phyloP scores from a whole-genome alignment of 495 filamentous ascomycete genomes.

The Glutinoglossum americanum region DNA sequence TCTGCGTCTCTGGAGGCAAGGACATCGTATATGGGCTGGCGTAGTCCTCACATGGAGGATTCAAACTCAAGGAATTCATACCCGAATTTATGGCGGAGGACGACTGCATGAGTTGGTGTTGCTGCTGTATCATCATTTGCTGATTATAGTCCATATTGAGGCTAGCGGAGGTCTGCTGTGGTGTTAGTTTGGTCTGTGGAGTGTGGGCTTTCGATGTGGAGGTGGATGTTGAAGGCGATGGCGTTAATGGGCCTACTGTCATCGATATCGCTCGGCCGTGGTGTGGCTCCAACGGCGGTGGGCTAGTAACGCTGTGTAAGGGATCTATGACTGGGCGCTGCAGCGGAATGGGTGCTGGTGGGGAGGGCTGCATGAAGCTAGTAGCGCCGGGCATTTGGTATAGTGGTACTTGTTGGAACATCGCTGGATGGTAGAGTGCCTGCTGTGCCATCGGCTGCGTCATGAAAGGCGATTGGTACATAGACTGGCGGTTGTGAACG shows the following conservation, averaged over 20 bases:
- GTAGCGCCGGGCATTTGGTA: neutral
- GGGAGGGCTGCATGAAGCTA: too few species aligned
- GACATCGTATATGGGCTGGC: slow-evolving; percentile 4
- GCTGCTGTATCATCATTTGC: slow-evolving; percentile 2
- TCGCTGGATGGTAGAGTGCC: slow-evolving; percentile 2
- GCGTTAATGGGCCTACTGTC: too few species aligned
- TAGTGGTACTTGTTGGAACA: neutral
- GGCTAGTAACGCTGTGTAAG: neutral
- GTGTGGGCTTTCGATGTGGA: too few species aligned
- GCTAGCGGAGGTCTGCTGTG: too few species aligned
- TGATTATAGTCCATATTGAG: slow-evolving; percentile 3
- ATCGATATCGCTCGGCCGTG: too few species aligned
- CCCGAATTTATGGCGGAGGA: neutral
- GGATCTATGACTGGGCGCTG: neutral
- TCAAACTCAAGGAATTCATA: neutral
- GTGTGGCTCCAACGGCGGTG: too few species aligned
- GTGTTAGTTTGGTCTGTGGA: too few species aligned
- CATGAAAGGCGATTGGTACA: neutral
- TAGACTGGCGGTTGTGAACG: slow-evolving; percentile 9
- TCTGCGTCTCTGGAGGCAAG: slow-evolving; percentile 4
- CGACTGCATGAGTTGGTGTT: neutral
- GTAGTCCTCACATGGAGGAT: neutral
- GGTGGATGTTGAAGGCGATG: too few species aligned
- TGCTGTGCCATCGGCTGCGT: slow-evolving; percentile 3
- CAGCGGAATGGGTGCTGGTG: too few species aligned